Base-by-base conservation (phyloP, 2,329 filamentous ascomycete species). In the Fonsecaea pedrosoi region DNA sequence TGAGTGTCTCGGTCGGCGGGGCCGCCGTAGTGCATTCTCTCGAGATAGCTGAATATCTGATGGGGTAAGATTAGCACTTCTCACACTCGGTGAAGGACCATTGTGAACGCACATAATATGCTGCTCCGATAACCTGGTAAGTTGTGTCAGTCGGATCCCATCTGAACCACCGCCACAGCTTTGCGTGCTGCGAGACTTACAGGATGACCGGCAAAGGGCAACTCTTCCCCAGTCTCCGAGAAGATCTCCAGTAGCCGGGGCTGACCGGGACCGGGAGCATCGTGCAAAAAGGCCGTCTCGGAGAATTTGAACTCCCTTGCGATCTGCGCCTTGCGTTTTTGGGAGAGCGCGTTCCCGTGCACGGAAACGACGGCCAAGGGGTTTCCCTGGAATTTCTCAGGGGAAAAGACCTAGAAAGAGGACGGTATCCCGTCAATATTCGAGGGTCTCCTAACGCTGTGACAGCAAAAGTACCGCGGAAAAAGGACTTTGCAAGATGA, bases 291-390 rank as follows among this genome's bases (percentile, higher is more conserved):
- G 55, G 88, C 85, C 0, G 87, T 89, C 76, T 89, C 87, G 59
- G 85, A 87, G 72, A 87, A 84, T 76, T 87, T 87, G 79, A 89
- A 89, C 76, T 90, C 87, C 64, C 81, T 79, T 53, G 87, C 86
- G 67, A 89, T 84, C 68, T 77, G 74, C 73, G 87, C 86, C 73
- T 89, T 89, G 73, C 83, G 81, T 1, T 78, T 74, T 71, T 86
- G 83, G 1, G 81, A 80, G 25, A 88, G 78, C 13, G 73, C 72
- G n/a, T 76, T 71, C 8, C 76, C 76, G 18, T 74, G 85, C 67
- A 89, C 78, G 56, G 82, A 79, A 67, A 89, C 83, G 30, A 90
- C 80, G 38, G 86, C 87, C 42, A 90, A 82, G 2, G 86, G 87
- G 74, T 89, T 89, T 70, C 88, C 87, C 38, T 73, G 69, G 72